Base-by-base conservation (phyloP, 352 stramenopile species). In the Achlya hypogyna region DNA sequence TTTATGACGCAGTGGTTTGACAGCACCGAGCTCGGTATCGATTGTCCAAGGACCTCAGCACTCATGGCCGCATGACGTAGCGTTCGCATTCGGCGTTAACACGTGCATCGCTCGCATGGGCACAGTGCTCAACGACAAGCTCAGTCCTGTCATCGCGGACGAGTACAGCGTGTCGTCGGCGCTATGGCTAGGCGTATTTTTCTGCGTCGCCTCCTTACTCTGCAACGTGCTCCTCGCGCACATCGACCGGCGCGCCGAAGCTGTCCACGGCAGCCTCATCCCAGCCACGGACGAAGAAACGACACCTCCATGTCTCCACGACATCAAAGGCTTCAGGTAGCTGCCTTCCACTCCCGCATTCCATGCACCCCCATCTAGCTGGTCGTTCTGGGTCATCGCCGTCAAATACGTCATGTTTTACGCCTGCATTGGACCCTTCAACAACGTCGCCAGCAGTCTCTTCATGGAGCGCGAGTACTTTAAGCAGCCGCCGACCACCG, bases 1-100 rank as follows among this genome's bases (percentile, higher is more conserved):
- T 71, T 91, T 22, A 45, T 89, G 18, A 75, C 75, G 10, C 40
- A 72, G 10, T 92, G 84, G 84, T 92, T 92, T 69, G 60, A 74
- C 49, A 75, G 72, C 3, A 75, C 65, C 22, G 80, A 90, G 42
- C 32, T 88, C 12, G 68, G 69, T 72, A 42, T n/a, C n/a, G n/a
- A n/a, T n/a, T n/a, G n/a, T n/a, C n/a, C n/a, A n/a, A n/a, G n/a
- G 32, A 16, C 20, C 1, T 56, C 32, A 10, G 18, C 3, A 0
- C 27, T 64, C 35, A 20, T 38, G 10, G n/a, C 23, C 6, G 20
- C 28, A 9, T 5, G 14, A 12, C 29, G 20, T 53, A 67, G 60
- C 60, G 45, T 67, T 67, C 43, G 60, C 60, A 1, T 67, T 69
- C 86, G 75, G 63, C 23, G 35, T 69, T 25, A 63, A 63, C 31